Conservation (phyloP, 345 rosid genomes). For the Linum tenue region DNA sequence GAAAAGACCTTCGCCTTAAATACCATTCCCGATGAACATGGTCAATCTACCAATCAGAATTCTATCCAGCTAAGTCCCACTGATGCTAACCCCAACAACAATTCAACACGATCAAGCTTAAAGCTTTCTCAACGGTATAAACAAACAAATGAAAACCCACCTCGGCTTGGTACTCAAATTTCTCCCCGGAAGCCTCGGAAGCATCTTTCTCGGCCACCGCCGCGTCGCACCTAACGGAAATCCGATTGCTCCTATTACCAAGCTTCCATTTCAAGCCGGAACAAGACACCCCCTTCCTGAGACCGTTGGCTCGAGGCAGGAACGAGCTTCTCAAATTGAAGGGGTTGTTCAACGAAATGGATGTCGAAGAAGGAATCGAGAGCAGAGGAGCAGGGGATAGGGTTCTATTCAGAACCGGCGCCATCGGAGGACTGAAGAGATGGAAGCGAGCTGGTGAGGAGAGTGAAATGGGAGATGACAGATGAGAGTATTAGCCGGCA, state of each 20-base stretch:
- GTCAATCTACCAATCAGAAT: neutral
- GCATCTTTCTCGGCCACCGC: slow-evolving; percentile 88
- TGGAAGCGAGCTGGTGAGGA: neutral
- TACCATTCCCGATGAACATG: neutral
- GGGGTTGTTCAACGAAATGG: neutral
- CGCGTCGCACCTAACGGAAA: slow-evolving; percentile 56
- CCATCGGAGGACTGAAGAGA: neutral
- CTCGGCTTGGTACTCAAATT: slow-evolving; percentile 98
- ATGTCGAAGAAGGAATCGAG: neutral
- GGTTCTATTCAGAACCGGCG: slow-evolving; percentile 1
- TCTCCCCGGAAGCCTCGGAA: slow-evolving; percentile 67
- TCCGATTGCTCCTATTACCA: slow-evolving; percentile 24
- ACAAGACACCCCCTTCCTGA: neutral
- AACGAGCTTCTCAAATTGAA: neutral
- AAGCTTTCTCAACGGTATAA: too few relatives aligned
- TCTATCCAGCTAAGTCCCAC: neutral
- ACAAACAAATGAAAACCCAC: slow-evolving; percentile 26
- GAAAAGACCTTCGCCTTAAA: neutral
- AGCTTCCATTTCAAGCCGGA: slow-evolving; percentile 3
- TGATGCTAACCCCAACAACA: neutral
- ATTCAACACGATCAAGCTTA: neutral
- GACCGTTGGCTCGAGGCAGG: neutral
- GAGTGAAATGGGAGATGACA: neutral
- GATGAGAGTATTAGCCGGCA: too few relatives aligned
- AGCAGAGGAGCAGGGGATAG: neutral